Conservation (phyloP, 208 protist genomes). For the Crithidia mellificae region DNA sequence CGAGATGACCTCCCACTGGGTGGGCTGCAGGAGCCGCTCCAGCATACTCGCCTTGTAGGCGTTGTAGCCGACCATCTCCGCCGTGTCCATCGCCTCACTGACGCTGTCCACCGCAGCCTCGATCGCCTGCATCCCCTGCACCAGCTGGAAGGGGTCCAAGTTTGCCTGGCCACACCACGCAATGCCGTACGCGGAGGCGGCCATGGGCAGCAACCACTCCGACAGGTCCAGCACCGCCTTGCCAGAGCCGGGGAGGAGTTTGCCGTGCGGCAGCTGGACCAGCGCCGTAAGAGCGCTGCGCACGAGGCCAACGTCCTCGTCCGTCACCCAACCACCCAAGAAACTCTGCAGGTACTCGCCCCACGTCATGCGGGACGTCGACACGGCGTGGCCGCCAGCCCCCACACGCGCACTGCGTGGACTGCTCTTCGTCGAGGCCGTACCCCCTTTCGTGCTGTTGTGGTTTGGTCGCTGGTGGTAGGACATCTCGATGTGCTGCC, state of each 20-base stretch:
- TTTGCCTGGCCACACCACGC: slow-evolving; percentile 31
- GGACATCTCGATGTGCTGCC: slow-evolving; percentile 21
- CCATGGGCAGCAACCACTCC: slow-evolving; percentile 44
- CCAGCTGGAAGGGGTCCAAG: slow-evolving; percentile 22
- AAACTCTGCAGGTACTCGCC: neutral
- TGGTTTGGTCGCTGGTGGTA: slow-evolving; percentile 4
- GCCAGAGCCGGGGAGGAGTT: slow-evolving; percentile 37
- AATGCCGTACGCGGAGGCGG: slow-evolving; percentile 39
- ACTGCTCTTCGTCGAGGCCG: neutral
- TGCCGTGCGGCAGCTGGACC: slow-evolving; percentile 34
- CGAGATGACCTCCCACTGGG: slow-evolving; percentile 52
- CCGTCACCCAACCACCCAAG: slow-evolving; percentile 22
- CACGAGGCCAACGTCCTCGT: slow-evolving; percentile 26
- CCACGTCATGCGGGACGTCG: neutral
- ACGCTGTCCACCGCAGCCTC: slow-evolving; percentile 39
- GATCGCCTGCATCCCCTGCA: slow-evolving; percentile 36
- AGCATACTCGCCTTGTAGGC: slow-evolving; percentile 75
- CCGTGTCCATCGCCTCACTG: slow-evolving; percentile 39
- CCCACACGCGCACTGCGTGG: neutral
- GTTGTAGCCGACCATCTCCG: slow-evolving; percentile 62
- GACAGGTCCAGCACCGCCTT: slow-evolving; percentile 34
- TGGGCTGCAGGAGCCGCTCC: slow-evolving; percentile 50
- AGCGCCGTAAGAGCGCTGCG: slow-evolving; percentile 23
- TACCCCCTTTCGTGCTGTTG: neutral
- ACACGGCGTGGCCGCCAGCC: neutral